phyloP scores from a whole-genome alignment of 352 stramenopile species.

The Phytophthora colocasiae region DNA sequence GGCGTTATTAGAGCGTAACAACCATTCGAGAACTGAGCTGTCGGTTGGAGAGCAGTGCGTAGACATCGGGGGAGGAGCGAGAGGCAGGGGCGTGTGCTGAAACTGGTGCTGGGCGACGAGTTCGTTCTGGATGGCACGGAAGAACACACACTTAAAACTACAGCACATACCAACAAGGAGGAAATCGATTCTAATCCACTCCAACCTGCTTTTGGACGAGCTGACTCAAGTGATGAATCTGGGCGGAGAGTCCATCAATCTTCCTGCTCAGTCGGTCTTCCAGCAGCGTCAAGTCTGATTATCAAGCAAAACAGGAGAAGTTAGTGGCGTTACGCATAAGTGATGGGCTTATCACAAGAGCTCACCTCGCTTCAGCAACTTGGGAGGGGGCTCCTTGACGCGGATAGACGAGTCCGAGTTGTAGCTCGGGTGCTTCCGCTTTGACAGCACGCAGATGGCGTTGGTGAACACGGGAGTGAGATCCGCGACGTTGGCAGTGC shows the following conservation, averaged over 20 bases:
- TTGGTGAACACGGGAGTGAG: slow-evolving; percentile 86
- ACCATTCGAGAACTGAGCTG: slow-evolving; percentile 62
- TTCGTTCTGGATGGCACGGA: slow-evolving; percentile 43
- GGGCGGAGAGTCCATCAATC: slow-evolving; percentile 57
- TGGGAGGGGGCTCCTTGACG: slow-evolving; percentile 59
- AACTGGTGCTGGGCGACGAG: slow-evolving; percentile 41
- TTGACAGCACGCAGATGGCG: slow-evolving; percentile 87
- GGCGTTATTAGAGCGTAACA: slow-evolving; percentile 57
- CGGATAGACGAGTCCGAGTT: slow-evolving; percentile 52
- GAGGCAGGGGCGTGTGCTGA: slow-evolving; percentile 46
- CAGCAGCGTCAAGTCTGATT: slow-evolving; percentile 59
- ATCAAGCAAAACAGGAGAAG: slow-evolving; percentile 11
- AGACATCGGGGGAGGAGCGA: slow-evolving; percentile 13
- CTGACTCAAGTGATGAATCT: slow-evolving; percentile 63
- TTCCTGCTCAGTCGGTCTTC: slow-evolving; percentile 69
- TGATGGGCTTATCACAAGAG: not conserved
- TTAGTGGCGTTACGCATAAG: not conserved
- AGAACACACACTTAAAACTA: slow-evolving; percentile 4
- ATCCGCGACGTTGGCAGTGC: slow-evolving; percentile 79
- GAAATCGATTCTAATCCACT: not conserved
- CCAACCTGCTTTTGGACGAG: slow-evolving; percentile 67
- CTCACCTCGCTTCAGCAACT: slow-evolving; percentile 70
- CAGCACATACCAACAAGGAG: not conserved
- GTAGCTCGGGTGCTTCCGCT: slow-evolving; percentile 78
- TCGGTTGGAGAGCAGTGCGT: slow-evolving; percentile 38